A percentile compares a stretch with the other conserved stretches of the same genome.
Conservation (phyloP, 441 rosid species). For the Populus hybrid region DNA sequence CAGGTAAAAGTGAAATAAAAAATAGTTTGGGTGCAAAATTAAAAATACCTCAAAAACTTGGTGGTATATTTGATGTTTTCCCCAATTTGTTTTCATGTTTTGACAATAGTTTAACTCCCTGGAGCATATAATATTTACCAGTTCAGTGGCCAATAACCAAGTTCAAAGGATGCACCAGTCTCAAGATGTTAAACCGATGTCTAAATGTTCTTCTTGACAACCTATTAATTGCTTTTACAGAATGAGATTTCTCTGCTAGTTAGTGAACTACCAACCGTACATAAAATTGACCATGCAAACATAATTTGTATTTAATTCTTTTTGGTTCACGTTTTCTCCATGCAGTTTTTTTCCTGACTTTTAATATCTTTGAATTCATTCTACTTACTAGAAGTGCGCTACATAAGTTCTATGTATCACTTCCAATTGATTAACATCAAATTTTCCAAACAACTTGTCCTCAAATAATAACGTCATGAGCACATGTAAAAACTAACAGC, state of each 20-base stretch:
- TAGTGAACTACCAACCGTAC: neutral
- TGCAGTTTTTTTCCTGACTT: neutral
- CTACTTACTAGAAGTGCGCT: neutral
- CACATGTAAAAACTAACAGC: neutral
- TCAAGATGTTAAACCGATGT: neutral
- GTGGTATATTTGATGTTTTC: too few relatives aligned
- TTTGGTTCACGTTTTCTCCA: neutral
- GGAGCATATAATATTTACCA: neutral
- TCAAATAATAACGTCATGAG: neutral
- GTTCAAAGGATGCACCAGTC: neutral
- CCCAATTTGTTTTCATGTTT: neutral
- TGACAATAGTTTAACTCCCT: neutral
- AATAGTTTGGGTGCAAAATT: too few relatives aligned
- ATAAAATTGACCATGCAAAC: neutral
- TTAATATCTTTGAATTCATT: too few relatives aligned
- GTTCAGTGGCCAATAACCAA: neutral
- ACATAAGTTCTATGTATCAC: neutral
- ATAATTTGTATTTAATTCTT: too few relatives aligned
- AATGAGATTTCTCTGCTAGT: neutral
- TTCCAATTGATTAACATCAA: neutral
- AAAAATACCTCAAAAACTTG: too few relatives aligned
- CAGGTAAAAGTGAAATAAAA: too few relatives aligned
- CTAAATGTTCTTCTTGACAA: too few relatives aligned
- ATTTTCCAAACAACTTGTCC: neutral
- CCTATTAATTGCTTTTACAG: neutral